Percentiles rank a stretch among this genome's conserved stretches.
phyloP scores from a whole-genome alignment of 1,284 basidiomycete species.

The Coriolopsis trogii region DNA sequence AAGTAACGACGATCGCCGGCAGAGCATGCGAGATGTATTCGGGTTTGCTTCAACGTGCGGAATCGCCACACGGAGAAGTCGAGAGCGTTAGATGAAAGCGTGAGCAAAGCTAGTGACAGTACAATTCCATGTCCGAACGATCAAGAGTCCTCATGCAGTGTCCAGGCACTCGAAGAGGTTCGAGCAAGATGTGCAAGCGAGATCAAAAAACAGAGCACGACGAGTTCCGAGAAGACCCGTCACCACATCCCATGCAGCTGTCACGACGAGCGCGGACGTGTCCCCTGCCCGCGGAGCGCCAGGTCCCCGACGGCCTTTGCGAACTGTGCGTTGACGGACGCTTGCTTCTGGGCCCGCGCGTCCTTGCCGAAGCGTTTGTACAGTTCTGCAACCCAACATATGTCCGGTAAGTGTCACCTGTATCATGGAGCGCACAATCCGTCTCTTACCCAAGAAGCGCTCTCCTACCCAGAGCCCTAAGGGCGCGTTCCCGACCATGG shows the following conservation, averaged over 20 bases:
- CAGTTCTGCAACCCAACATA: conserved; percentile 49
- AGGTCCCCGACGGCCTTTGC: conserved; percentile 30
- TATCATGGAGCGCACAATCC: not conserved
- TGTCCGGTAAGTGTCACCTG: not conserved
- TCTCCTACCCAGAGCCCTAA: conserved; percentile 74
- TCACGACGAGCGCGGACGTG: not conserved
- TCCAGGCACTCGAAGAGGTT: not conserved
- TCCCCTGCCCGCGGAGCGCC: conserved; percentile 16
- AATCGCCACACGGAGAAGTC: too few relatives aligned
- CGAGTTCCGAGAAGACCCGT: not conserved
- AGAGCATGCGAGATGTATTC: too few relatives aligned
- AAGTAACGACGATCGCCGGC: not conserved
- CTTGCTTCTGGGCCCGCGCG: conserved; percentile 32
- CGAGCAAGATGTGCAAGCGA: not conserved
- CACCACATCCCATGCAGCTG: not conserved
- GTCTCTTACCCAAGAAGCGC: conserved; percentile 57
- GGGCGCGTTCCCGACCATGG: conserved; percentile 58
- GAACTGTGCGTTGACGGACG: conserved; percentile 26
- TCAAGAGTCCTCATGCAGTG: too few relatives aligned
- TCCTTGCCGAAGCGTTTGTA: conserved; percentile 55
- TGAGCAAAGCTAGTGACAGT: too few relatives aligned
- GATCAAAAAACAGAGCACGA: not conserved
- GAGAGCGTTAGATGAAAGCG: too few relatives aligned
- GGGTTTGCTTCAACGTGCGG: too few relatives aligned
- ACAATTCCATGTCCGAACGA: too few relatives aligned